Base-by-base conservation (phyloP, 2,329 filamentous ascomycete species). In the Pseudofabraea citricarpa region DNA sequence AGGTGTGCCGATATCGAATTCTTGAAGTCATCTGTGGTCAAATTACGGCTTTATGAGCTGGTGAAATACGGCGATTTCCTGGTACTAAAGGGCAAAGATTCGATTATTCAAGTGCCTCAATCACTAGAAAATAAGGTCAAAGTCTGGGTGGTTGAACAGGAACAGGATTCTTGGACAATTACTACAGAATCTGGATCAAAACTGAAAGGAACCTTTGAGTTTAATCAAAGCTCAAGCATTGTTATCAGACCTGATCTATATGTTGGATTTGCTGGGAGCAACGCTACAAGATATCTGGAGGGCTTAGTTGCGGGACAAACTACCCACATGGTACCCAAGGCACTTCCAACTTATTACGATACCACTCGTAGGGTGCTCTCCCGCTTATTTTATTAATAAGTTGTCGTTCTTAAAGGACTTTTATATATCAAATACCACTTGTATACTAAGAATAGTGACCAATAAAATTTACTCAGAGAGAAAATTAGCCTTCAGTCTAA, bases 201-300 rank as follows among this genome's bases (percentile, higher is more conserved):
- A 2, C 18, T 26, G 9, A 10, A 15, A 19, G 36, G 29, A n/a
- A 19, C 18, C 7, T 22, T 36, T 27, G 18, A 16, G 9, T 35
- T 36, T 26, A 18, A 18, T 19, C 21, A 35, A 13, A 19, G 31
- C 12, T 23, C 16, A 12, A 29, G 23, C 16, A 31, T 47, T 8
- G 31, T 47, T n/a, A 39, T 47, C 5, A 36, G 45, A 16, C 45
- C 45, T 12, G 45, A 47, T 37, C 16, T 47, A n/a, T 47, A 44
- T 24, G 26, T 41, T 37, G 45, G 45, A 6, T 47, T 27, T 37
- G 45, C 24, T 44, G 45, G 45, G n/a, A n/a, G n/a, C n/a, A n/a
- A n/a, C n/a, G n/a, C n/a, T n/a, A n/a, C n/a, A n/a, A n/a, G n/a
- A n/a, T n/a, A n/a, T n/a, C n/a, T n/a, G n/a, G n/a, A n/a, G n/a